Percentiles rank a stretch among this genome's conserved stretches.
Evolutionary conservation across 2,329 filamentous ascomycete species (phyloP).

Genomic region (Samsoniella hepiali): DNA sequence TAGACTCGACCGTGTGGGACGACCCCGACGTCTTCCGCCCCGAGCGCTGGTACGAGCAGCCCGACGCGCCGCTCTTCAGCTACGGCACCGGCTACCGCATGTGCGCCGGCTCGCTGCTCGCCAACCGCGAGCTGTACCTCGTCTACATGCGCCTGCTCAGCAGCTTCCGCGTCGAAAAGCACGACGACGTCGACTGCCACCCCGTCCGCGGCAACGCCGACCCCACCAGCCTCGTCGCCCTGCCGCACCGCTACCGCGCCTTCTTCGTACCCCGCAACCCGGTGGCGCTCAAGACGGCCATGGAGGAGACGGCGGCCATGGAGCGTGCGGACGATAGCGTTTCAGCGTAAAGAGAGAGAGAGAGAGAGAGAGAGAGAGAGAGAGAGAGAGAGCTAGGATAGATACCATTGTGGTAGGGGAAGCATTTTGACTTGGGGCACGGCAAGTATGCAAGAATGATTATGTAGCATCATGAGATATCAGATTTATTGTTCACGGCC

Average conservation of each 20-base stretch:
- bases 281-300: slow-evolving; percentile 16
- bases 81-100: slow-evolving; percentile 62
- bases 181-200: slow-evolving; percentile 54
- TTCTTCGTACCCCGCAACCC: slow-evolving; percentile 51
- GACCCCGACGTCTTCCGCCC: slow-evolving; percentile 56
- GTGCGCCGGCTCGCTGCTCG: slow-evolving; percentile 60
- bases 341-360: not conserved
- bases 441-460: not conserved
- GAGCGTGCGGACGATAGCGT: slow-evolving; percentile 4
- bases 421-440: not conserved
- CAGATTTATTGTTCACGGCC: not conserved
- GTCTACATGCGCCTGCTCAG: slow-evolving; percentile 60
- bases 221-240: slow-evolving; percentile 59
- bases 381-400: not conserved
- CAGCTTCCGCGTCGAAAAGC: slow-evolving; percentile 56
- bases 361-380: not conserved
- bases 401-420: not conserved
- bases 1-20: slow-evolving; percentile 52
- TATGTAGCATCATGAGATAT: not conserved
- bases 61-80: slow-evolving; percentile 59
- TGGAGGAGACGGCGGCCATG: slow-evolving; percentile 16
- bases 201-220: slow-evolving; percentile 58
- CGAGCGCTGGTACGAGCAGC: slow-evolving; percentile 60
- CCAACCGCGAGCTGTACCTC: slow-evolving; percentile 63
- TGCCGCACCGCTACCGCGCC: slow-evolving; percentile 56